These are phyloP conservation scores for Cordyceps pruinosa DNA, from an alignment of 2,329 filamentous ascomycete genomes.

Conservation along the genomic window DNA sequence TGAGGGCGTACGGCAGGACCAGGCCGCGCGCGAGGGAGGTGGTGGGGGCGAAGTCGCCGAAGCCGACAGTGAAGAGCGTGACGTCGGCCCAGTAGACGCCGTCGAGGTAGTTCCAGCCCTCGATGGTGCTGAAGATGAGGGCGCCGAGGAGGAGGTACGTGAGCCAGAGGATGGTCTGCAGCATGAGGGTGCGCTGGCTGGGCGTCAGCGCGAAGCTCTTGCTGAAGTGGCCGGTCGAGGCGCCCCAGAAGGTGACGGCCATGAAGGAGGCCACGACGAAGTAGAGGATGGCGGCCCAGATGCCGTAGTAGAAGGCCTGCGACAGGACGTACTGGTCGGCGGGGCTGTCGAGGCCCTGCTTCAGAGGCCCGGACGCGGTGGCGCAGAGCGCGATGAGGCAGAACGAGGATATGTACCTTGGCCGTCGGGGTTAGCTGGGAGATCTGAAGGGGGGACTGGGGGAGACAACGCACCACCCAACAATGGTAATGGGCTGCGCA, in stretches of 20 bases:
- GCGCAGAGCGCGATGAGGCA: conserved; percentile 60
- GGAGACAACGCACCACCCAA: conserved; percentile 56
- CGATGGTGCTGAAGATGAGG: conserved; percentile 63
- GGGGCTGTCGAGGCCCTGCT: conserved; percentile 27
- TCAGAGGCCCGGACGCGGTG: conserved; percentile 55
- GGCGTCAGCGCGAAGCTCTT: conserved; percentile 73
- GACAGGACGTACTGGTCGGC: conserved; percentile 55
- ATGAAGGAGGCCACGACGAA: conserved; percentile 71
- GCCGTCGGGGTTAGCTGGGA: neutral
- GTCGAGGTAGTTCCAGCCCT: conserved; percentile 71
- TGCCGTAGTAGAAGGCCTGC: conserved; percentile 80
- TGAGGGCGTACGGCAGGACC: conserved; percentile 74
- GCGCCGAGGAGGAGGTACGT: conserved; percentile 74
- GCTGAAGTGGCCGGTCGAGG: conserved; percentile 60
- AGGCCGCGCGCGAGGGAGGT: conserved; percentile 58
- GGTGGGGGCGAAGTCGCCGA: conserved; percentile 46
- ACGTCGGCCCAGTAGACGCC: conserved; percentile 74
- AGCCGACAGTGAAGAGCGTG: conserved; percentile 58
- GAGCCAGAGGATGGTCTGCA: conserved; percentile 83
- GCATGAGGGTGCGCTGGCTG: conserved; percentile 78
- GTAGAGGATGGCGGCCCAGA: conserved; percentile 74
- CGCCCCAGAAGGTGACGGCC: conserved; percentile 72
- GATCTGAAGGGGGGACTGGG: neutral
- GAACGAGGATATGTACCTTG: conserved; percentile 51
- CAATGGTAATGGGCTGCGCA: conserved; percentile 75